phyloP scores from a whole-genome alignment of 805 yeast genomes.

The Cyberlindnera mississippiensis region DNA sequence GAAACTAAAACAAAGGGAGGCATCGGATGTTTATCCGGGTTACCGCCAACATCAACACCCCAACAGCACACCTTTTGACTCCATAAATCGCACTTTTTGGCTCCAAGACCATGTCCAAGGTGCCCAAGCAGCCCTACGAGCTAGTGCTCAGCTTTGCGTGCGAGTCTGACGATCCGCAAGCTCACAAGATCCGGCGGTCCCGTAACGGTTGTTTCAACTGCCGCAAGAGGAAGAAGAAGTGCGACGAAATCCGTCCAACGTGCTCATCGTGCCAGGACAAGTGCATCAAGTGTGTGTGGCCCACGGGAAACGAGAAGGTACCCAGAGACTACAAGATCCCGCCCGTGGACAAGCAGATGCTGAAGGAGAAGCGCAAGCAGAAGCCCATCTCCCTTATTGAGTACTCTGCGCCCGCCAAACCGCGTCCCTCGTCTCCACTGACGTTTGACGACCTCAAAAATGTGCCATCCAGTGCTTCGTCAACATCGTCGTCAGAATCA shows the following conservation, averaged over 20 bases:
- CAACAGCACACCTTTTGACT: too few species aligned
- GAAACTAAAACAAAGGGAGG: too few species aligned
- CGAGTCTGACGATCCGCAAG: neutral
- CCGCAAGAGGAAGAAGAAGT: conserved; percentile 59
- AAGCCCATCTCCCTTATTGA: neutral
- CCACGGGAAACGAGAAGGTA: conserved; percentile 16
- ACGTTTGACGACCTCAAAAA: neutral
- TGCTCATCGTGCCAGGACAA: conserved; percentile 41
- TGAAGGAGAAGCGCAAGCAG: neutral
- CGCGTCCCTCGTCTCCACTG: conserved; percentile 3
- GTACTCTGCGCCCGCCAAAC: neutral
- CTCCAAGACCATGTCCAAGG: neutral
- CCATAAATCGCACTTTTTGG: too few species aligned
- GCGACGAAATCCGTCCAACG: conserved; percentile 47
- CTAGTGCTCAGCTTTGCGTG: conserved; percentile 6
- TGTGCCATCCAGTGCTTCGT: too few species aligned
- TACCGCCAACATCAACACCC: too few species aligned
- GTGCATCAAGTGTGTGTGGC: conserved; percentile 26
- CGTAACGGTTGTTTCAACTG: conserved; percentile 26
- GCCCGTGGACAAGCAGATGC: conserved; percentile 5
- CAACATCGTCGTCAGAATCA: too few species aligned
- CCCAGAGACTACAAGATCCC: conserved; percentile 21
- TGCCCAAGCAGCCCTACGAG: conserved; percentile 10
- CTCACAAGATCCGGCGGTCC: conserved; percentile 6
- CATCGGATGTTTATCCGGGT: too few species aligned